Base-by-base conservation (phyloP, 73 alveolate genomes). In the Paramecium pentaurelia region DNA sequence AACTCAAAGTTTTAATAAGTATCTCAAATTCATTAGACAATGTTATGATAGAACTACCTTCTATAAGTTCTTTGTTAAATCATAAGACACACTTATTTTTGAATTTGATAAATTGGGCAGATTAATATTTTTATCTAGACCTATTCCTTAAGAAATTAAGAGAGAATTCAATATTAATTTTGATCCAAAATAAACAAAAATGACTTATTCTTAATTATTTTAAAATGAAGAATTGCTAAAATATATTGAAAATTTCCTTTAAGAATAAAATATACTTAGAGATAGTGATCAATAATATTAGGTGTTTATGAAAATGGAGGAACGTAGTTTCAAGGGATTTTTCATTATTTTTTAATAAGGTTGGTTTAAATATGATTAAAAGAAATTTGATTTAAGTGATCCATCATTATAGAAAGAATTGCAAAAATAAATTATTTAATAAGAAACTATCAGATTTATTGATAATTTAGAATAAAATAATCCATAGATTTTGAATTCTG, bases 271-370 rank as follows among this genome's bases (percentile, higher is more conserved):
- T 14, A 22, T 34, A 10, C 58, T 71, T 5, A 71, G 58, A 30
- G 86, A 71, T 8, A 34, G 60, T 14, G 58, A 71, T 11, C 16
- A 30, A 34, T 16, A 71, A 20, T 71, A 71, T 34, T 14, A 71
- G 30, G 86, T 71, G 6, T 71, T 71, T 38, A 71, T 71, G 86
- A 71, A 71, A 71, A 71, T 71, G 86, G 86, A 71, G 12, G 86
- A 71, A 71, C 34, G 58, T 11, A 34, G 32, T 20, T 71, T 71
- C 30, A 71, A 71, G 34, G 86, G 86, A 37, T 71, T 71, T 71
- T 30, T 71, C 30, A 38, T 71, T 4, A 71, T 71, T 4, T 71
- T 71, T 34, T 34, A 71, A n/a, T 34, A 71, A 38, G 58, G 86
- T 5, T 71, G 86, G 86, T 34, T 71, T 34, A 71, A 37, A 14